Conservation (phyloP, 345 rosid genomes). For the Populus deltoides region DNA sequence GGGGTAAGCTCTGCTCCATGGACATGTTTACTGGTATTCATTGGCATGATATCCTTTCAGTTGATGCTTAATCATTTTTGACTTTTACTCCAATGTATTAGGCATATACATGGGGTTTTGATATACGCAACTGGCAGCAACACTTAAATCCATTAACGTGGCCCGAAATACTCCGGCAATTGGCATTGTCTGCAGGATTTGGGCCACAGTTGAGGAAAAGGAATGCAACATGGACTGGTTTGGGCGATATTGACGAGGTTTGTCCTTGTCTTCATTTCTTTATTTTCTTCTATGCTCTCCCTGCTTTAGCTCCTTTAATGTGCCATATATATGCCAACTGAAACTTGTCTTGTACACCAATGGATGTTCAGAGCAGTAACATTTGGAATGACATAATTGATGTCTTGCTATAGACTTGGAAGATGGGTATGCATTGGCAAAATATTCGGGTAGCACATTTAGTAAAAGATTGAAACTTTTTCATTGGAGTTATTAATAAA, state of each 20-base stretch:
- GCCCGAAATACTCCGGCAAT: slow-evolving; percentile 92
- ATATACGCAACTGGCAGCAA: slow-evolving; percentile 88
- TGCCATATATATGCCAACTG: not conserved
- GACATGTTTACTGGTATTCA: slow-evolving; percentile 10
- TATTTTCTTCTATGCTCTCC: not conserved
- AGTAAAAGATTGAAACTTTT: not conserved
- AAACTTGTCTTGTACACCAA: not conserved
- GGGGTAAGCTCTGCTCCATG: slow-evolving; percentile 60
- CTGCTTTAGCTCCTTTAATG: not conserved
- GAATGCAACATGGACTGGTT: slow-evolving; percentile 32
- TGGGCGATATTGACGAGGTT: slow-evolving; percentile 72
- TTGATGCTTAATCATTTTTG: slow-evolving; percentile 15
- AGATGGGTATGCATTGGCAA: not conserved
- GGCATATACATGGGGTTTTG: slow-evolving; percentile 99
- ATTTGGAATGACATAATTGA: not conserved
- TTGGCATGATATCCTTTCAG: not conserved
- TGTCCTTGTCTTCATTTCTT: not conserved
- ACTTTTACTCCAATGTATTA: slow-evolving; percentile 29
- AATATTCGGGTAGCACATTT: not conserved
- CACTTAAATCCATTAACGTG: slow-evolving; percentile 84
- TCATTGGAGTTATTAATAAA: not conserved
- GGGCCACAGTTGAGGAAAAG: slow-evolving; percentile 84
- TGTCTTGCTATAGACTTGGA: not conserved
- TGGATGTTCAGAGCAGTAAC: slow-evolving; percentile 2
- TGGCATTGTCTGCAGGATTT: slow-evolving; percentile 84